Percentiles rank a stretch among this genome's conserved stretches.
phyloP scores from a whole-genome alignment of 2,329 filamentous ascomycete species.

The Paramyrothecium roridum region DNA sequence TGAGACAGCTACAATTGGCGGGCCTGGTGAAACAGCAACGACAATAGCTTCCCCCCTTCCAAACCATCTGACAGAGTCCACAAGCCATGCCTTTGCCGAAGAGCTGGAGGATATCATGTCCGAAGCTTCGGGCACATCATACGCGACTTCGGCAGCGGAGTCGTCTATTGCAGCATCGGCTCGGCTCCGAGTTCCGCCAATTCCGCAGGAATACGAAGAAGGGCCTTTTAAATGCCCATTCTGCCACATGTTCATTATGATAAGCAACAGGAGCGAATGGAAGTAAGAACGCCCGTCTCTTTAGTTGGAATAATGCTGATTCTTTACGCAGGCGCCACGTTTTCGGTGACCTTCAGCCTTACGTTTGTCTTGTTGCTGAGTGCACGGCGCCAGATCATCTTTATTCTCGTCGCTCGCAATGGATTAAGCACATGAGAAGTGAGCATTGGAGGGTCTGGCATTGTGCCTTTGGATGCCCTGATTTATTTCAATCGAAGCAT shows the following conservation, averaged over 20 bases:
- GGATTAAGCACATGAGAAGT: background rate
- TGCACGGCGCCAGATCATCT: background rate
- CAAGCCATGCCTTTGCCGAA: background rate
- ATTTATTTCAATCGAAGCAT: background rate
- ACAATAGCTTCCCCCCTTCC: background rate
- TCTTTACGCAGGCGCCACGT: background rate
- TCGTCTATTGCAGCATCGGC: background rate
- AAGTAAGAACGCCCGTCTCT: background rate
- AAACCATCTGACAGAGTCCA: conserved; percentile 2
- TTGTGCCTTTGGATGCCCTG: background rate
- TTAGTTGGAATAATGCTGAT: background rate
- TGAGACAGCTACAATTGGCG: background rate
- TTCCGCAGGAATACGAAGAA: background rate
- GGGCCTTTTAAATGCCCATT: conserved; percentile 4
- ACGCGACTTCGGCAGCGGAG: background rate
- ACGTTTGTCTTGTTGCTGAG: background rate
- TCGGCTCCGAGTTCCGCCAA: conserved; percentile 1
- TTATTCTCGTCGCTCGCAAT: background rate
- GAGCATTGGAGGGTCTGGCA: background rate
- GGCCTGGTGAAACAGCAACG: background rate
- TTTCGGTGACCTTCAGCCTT: conserved; percentile 4
- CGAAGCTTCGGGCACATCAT: background rate
- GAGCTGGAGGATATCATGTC: background rate
- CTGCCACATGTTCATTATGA: background rate
- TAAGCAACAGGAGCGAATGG: conserved; percentile 1